Evolutionary conservation across 1,284 basidiomycete genomes (phyloP).

Genomic region (Ceratobasidium sp.): DNA sequence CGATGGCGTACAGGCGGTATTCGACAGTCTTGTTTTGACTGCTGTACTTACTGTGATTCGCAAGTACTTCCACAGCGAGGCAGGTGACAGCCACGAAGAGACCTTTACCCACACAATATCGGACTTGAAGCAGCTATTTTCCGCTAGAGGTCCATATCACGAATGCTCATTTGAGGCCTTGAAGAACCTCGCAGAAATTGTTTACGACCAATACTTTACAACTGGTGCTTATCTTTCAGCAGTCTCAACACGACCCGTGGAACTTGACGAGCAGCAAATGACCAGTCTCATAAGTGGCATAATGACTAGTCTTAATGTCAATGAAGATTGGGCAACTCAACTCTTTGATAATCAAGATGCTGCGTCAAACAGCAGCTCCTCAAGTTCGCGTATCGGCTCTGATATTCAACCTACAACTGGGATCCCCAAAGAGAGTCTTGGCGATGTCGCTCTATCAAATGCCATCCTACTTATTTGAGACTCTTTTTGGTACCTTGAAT

Average conservation of each 20-base stretch:
- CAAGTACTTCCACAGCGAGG: background rate
- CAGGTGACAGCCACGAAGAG: background rate
- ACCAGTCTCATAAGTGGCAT: background rate
- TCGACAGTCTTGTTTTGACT: conserved; percentile 40
- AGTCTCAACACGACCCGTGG: too few species aligned
- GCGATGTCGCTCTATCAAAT: conserved; percentile 52
- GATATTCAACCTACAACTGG: background rate
- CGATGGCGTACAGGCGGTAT: conserved; percentile 43
- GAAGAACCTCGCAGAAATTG: conserved; percentile 46
- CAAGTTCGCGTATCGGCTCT: background rate
- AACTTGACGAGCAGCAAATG: background rate
- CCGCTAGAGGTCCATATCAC: background rate
- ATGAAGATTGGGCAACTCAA: background rate
- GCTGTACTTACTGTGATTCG: background rate
- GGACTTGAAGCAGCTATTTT: background rate
- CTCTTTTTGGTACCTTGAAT: conserved; percentile 49
- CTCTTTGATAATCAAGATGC: background rate
- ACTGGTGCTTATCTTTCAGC: background rate
- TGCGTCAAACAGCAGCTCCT: background rate
- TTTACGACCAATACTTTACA: conserved; percentile 45
- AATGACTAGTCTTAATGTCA: background rate
- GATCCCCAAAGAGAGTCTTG: background rate
- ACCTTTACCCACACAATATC: background rate
- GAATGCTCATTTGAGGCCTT: background rate
- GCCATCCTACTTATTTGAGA: conserved; percentile 51